These are phyloP conservation scores for Peziza echinospora DNA, from an alignment of 495 filamentous ascomycete species.

Conservation along the genomic window DNA sequence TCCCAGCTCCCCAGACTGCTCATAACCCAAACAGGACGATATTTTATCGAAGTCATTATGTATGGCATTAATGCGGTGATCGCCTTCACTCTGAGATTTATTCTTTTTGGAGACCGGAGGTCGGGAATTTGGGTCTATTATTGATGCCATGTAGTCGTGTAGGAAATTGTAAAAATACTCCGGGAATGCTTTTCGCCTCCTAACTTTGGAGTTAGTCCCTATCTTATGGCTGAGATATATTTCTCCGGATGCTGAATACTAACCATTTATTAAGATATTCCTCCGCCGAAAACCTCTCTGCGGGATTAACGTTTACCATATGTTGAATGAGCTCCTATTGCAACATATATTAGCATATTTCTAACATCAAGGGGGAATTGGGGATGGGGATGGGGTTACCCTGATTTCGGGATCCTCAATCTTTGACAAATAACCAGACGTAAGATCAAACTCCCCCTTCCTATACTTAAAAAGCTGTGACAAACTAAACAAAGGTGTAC, in stretches of 20 bases:
- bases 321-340: conserved; percentile 41
- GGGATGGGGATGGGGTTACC: conserved; percentile 22
- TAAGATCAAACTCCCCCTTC: conserved; percentile 76
- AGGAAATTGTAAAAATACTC: conserved; percentile 93
- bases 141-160: conserved; percentile 87
- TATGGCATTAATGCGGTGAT: conserved; percentile 80
- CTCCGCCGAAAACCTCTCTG: conserved; percentile 79
- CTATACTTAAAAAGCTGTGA: conserved; percentile 89
- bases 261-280: conserved; percentile 79
- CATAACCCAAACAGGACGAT: conserved; percentile 69
- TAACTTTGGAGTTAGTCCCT: neutral
- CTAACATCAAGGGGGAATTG: neutral
- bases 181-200: conserved; percentile 67
- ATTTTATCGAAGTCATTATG: conserved; percentile 96
- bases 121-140: conserved; percentile 62
- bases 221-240: no score
- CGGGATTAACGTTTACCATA: conserved; percentile 87
- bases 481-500: conserved; percentile 66
- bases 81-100: conserved; percentile 26
- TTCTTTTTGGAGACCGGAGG: conserved; percentile 4
- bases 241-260: neutral
- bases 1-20: conserved; percentile 17
- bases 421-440: conserved; percentile 52
- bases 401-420: conserved; percentile 76
- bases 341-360: neutral